A percentile compares a stretch with the other conserved stretches of the same genome.
Evolutionary conservation across 2,329 filamentous ascomycete species (phyloP).

Genomic region (Xylariaceae sp.): DNA sequence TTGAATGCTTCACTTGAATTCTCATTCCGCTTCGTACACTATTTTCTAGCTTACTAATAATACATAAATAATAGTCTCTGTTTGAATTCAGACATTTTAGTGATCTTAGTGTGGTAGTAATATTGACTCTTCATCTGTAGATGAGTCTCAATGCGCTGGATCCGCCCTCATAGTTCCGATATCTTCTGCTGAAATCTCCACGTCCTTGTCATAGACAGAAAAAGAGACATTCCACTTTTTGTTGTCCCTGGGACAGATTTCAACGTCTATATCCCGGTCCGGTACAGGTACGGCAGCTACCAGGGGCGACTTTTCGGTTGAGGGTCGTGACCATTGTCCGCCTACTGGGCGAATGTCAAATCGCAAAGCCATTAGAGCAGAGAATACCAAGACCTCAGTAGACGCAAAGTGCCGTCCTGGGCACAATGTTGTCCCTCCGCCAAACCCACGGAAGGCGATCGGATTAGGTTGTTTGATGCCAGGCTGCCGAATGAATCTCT

Average conservation of each 20-base stretch:
- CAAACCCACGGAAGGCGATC: conserved; percentile 17
- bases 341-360: conserved; percentile 13
- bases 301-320: conserved; percentile 4
- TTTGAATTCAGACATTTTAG: too few relatives aligned
- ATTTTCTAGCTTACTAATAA: too few relatives aligned
- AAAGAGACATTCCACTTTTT: conserved; percentile 7
- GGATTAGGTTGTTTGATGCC: conserved; percentile 13
- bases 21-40: too few relatives aligned
- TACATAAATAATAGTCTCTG: too few relatives aligned
- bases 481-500: conserved; percentile 4
- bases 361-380: conserved; percentile 12
- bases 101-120: too few relatives aligned
- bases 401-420: conserved; percentile 20
- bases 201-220: conserved; percentile 1
- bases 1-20: too few relatives aligned
- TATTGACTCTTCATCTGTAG: too few relatives aligned
- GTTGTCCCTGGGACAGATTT: neutral
- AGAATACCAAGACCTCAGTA: conserved; percentile 21
- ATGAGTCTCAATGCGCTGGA: neutral
- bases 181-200: conserved; percentile 5
- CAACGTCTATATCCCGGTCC: conserved; percentile 2
- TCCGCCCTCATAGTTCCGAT: neutral
- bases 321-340: conserved; percentile 3
- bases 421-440: conserved; percentile 19
- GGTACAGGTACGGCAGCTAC: conserved; percentile 3